Base-by-base conservation (phyloP, 371 early-diverging fungal genomes). In the Lichtheimia corymbifera region DNA sequence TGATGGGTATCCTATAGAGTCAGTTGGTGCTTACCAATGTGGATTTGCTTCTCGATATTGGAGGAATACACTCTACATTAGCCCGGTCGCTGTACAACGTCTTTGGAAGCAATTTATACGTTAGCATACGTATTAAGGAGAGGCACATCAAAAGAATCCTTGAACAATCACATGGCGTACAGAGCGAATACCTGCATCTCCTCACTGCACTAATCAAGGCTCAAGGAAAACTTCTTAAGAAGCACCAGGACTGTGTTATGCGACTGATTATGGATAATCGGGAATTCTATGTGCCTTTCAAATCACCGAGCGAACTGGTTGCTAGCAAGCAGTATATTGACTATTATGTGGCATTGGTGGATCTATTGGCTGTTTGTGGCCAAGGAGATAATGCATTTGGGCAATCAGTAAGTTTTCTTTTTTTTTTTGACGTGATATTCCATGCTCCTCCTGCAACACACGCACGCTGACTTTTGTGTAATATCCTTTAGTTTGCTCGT, bases 351-450 rank as follows among this genome's bases (percentile, higher is more conserved):
- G 66, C 75, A 15, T 61, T 81, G 53, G 67, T 82, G 25, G 71
- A 71, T 41, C 51, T 81, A 15, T 50, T 84, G 14, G 62, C 78
- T 11, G 55, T 77, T 12, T 82, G 82, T 68, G 81, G 77, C 6
- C 79, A 84, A 65, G 80, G 77, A 7, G 80, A 77, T 43, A 84
- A 82, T 47, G 70, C 72, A 7, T 77, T 79, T 67, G 73, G 76
- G 9, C 82, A 84, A 59, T 72, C 80, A 50, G 75, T 82, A 66
- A 63, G 58, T 42, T 0, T 0, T 5, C 18, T 43, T 43, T 43
- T 12, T n/a, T 3, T 43, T 43, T 43, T 14, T 1, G 44, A n/a
- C 12, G 12, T 43, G n/a, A 43, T 43, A 43, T 43, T 45, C 45
- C 5, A 45, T 11, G 25, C 14, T 25, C 4, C 53, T 27, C 9